Conservation (phyloP, 2,329 filamentous ascomycete genomes). For the Calcarisporium arbuscula region DNA sequence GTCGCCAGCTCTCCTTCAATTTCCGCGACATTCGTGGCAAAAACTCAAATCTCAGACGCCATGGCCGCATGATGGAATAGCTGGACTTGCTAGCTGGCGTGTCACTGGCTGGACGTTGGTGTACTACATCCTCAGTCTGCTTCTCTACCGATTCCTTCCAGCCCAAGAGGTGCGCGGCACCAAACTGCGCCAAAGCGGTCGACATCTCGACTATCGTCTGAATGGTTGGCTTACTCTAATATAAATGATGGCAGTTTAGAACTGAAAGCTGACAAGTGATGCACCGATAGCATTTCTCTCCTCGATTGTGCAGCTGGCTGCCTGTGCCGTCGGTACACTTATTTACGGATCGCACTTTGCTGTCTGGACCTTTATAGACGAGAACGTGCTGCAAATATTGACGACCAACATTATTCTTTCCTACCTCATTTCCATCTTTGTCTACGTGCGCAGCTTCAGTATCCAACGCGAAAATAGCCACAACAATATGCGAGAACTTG, state of each 20-base stretch:
- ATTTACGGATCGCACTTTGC: slow-evolving; percentile 70
- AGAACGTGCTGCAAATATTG: slow-evolving; percentile 79
- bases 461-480: slow-evolving; percentile 65
- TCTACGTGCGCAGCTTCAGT: slow-evolving; percentile 72
- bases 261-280: too few relatives aligned
- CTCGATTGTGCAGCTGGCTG: slow-evolving; percentile 60
- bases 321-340: slow-evolving; percentile 64
- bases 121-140: slow-evolving; percentile 69
- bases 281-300: slow-evolving; percentile 67
- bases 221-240: slow-evolving; percentile 43
- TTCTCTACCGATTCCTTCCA: slow-evolving; percentile 68
- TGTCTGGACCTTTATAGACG: slow-evolving; percentile 83
- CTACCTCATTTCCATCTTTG: slow-evolving; percentile 62
- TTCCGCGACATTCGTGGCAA: slow-evolving; percentile 59
- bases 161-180: slow-evolving; percentile 63
- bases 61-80: slow-evolving; percentile 64
- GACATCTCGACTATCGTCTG: slow-evolving; percentile 71
- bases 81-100: slow-evolving; percentile 59
- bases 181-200: slow-evolving; percentile 56
- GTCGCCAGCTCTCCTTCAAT: slow-evolving; percentile 66
- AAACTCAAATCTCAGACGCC: slow-evolving; percentile 68
- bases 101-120: slow-evolving; percentile 60
- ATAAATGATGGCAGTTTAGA: too few relatives aligned
- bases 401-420: slow-evolving; percentile 75
- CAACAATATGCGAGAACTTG: slow-evolving; percentile 69